phyloP scores from a whole-genome alignment of 495 filamentous ascomycete genomes.

The Patellaria atrata region DNA sequence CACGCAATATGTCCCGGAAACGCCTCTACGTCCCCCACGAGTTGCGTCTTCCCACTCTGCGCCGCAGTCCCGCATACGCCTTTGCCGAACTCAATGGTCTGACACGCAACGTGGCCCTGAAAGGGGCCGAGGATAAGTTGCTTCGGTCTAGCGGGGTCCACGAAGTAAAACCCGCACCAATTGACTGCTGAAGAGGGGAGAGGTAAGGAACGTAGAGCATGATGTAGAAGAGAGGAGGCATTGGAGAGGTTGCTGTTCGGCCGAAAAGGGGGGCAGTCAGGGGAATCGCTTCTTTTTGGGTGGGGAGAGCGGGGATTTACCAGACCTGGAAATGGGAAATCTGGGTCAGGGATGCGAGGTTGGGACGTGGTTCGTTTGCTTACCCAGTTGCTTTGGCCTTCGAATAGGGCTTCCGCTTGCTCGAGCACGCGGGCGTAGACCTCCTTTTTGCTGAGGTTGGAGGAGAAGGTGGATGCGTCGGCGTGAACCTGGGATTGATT shows the following conservation, averaged over 20 bases:
- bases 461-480: slow-evolving; percentile 62
- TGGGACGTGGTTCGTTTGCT: slow-evolving; percentile 12
- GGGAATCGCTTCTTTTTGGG: background rate
- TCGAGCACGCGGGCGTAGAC: slow-evolving; percentile 63
- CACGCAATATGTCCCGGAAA: slow-evolving; percentile 91
- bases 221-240: slow-evolving; percentile 70
- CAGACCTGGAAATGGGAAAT: slow-evolving; percentile 35
- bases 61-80: slow-evolving; percentile 82
- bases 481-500: slow-evolving; percentile 58
- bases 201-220: slow-evolving; percentile 69
- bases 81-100: slow-evolving; percentile 62
- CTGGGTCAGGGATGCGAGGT: background rate
- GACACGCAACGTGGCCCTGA: slow-evolving; percentile 77
- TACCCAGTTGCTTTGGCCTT: slow-evolving; percentile 82
- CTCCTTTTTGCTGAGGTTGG: slow-evolving; percentile 52
- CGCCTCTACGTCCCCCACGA: slow-evolving; percentile 58
- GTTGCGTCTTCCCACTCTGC: slow-evolving; percentile 41
- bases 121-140: slow-evolving; percentile 72
- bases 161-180: slow-evolving; percentile 87
- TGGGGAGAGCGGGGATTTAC: slow-evolving; percentile 27
- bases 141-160: slow-evolving; percentile 38
- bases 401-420: slow-evolving; percentile 54
- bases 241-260: slow-evolving; percentile 66
- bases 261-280: slow-evolving; percentile 2
- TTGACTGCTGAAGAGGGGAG: slow-evolving; percentile 58